These are phyloP conservation scores for Fusarium lateritium DNA, from an alignment of 2,329 filamentous ascomycete species.

Conservation along the genomic window DNA sequence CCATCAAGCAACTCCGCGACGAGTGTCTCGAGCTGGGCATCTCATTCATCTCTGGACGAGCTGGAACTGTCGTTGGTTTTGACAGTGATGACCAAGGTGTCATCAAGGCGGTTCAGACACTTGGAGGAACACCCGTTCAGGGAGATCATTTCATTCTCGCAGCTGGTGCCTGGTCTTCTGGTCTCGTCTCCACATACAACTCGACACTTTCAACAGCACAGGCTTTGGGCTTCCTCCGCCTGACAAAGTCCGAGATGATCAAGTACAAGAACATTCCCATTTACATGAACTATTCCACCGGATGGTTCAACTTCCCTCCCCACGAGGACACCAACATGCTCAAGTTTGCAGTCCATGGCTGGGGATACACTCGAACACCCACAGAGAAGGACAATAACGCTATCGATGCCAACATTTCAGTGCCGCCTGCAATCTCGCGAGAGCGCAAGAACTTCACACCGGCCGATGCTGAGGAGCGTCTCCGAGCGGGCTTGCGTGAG, in stretches of 20 bases:
- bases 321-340: slow-evolving; percentile 36
- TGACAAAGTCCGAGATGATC: slow-evolving; percentile 31
- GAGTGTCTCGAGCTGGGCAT: slow-evolving; percentile 34
- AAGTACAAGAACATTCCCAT: slow-evolving; percentile 38
- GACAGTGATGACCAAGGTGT: slow-evolving; percentile 6
- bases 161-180: slow-evolving; percentile 31
- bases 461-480: slow-evolving; percentile 28
- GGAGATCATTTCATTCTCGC: slow-evolving; percentile 37
- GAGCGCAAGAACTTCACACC: slow-evolving; percentile 37
- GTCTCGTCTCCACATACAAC: slow-evolving; percentile 28
- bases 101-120: slow-evolving; percentile 2
- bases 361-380: slow-evolving; percentile 38
- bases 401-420: slow-evolving; percentile 15
- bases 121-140: background rate
- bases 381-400: background rate
- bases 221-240: slow-evolving; percentile 33
- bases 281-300: slow-evolving; percentile 40
- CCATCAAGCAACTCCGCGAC: slow-evolving; percentile 35
- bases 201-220: slow-evolving; percentile 35
- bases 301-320: slow-evolving; percentile 46
- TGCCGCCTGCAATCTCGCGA: slow-evolving; percentile 11
- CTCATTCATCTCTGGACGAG: slow-evolving; percentile 31
- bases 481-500: slow-evolving; percentile 26
- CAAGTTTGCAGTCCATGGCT: slow-evolving; percentile 40
- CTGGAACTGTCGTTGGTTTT: slow-evolving; percentile 28